These are phyloP conservation scores for Gardenia jasminoides DNA, from an alignment of 257 asterid genomes.

Conservation along the genomic window DNA sequence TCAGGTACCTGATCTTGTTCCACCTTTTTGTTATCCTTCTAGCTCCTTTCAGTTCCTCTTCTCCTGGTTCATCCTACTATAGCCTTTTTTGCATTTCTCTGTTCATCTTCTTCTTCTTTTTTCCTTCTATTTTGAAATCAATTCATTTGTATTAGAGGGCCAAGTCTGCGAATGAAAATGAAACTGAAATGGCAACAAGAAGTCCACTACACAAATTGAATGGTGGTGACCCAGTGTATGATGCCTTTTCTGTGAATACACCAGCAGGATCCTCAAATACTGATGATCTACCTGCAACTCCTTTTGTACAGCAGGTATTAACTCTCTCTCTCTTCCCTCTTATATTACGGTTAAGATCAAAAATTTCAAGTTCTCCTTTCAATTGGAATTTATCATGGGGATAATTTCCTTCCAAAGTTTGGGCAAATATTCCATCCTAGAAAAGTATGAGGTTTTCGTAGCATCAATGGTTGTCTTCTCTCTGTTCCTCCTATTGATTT, in stretches of 20 bases:
- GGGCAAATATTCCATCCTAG: neutral
- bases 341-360: neutral
- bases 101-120: conserved; percentile 4
- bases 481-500: neutral
- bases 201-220: conserved; percentile 46
- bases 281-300: conserved; percentile 34
- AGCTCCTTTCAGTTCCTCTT: neutral
- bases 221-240: conserved; percentile 44
- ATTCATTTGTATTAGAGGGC: conserved; percentile 51
- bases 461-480: neutral
- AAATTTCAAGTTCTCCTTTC: neutral
- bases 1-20: conserved; percentile 49
- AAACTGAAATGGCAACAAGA: conserved; percentile 32
- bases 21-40: conserved; percentile 13
- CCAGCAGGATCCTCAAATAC: conserved; percentile 45
- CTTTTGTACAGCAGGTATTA: conserved; percentile 58
- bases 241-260: conserved; percentile 41
- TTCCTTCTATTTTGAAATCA: conserved; percentile 5
- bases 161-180: conserved; percentile 62
- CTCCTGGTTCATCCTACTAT: neutral
- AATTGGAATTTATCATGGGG: neutral
- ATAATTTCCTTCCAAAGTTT: neutral
- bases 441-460: neutral
- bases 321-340: no score
- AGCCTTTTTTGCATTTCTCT: neutral